Percentiles rank a stretch among this genome's conserved stretches.
Evolutionary conservation across 345 rosid genomes (phyloP).

Genomic region (Dipteronia dyeriana): DNA sequence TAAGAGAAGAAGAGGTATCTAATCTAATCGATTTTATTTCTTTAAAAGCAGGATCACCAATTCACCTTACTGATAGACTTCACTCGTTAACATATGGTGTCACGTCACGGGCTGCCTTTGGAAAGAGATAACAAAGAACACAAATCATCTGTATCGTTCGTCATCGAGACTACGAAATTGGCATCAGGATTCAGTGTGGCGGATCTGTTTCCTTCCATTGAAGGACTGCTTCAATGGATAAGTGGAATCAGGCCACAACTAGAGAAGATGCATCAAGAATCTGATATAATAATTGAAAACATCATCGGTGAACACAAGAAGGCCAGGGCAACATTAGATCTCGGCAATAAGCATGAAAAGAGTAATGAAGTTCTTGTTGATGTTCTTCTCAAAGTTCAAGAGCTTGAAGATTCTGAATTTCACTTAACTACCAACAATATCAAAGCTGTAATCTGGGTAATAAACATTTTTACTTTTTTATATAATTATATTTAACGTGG

Average conservation of each 20-base stretch:
- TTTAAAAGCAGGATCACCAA: neutral
- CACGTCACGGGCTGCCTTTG: slow-evolving; percentile 17
- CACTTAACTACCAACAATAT: neutral
- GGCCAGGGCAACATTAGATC: neutral
- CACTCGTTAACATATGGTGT: neutral
- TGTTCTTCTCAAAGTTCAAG: neutral
- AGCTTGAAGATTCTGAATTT: neutral
- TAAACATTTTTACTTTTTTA: too few relatives aligned
- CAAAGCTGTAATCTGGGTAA: neutral
- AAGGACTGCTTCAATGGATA: slow-evolving; percentile 14
- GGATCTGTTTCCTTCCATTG: slow-evolving; percentile 32
- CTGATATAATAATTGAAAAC: slow-evolving; percentile 17
- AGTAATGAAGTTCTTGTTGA: neutral
- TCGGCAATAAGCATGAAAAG: neutral
- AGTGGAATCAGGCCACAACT: slow-evolving; percentile 17
- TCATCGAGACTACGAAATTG: neutral
- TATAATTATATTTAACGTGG: neutral
- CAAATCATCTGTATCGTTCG: neutral
- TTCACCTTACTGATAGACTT: slow-evolving; percentile 6
- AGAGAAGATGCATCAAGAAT: slow-evolving; percentile 19
- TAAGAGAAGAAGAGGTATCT: slow-evolving; percentile 22
- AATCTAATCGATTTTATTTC: neutral
- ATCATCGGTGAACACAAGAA: slow-evolving; percentile 16
- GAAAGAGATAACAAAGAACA: slow-evolving; percentile 1
- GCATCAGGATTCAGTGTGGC: slow-evolving; percentile 13